A percentile compares a stretch with the other conserved stretches of the same genome.
These are phyloP conservation scores for Pseudogymnoascus sp. DNA, from an alignment of 2,329 filamentous ascomycete genomes.

Conservation along the genomic window DNA sequence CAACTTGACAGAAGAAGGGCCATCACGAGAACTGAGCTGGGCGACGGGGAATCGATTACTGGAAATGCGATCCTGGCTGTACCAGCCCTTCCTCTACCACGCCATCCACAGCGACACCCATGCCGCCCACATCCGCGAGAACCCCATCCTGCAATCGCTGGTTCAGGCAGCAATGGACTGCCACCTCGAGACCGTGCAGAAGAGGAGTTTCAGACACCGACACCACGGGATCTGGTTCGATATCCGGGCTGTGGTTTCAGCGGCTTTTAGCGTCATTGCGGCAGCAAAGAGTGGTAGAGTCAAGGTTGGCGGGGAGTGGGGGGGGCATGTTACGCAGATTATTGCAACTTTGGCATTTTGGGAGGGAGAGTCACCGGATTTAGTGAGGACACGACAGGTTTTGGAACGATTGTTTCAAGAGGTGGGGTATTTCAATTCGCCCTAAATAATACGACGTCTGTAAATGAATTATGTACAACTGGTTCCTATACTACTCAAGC, in stretches of 20 bases:
- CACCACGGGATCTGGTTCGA: slow-evolving; percentile 28
- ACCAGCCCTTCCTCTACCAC: slow-evolving; percentile 26
- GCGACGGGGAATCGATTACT: slow-evolving; percentile 17
- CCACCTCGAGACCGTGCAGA: slow-evolving; percentile 21
- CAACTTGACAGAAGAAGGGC: slow-evolving; percentile 11
- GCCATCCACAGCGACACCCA: slow-evolving; percentile 17
- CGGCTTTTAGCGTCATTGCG: slow-evolving; percentile 3
- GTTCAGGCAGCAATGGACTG: slow-evolving; percentile 23
- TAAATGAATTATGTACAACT: not conserved
- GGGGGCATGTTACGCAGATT: not conserved
- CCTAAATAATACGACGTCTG: not conserved
- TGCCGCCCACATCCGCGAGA: not conserved
- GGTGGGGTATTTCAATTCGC: not conserved
- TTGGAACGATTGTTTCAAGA: not conserved
- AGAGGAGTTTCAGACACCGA: slow-evolving; percentile 21
- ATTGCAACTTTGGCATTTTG: not conserved
- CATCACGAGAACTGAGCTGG: slow-evolving; percentile 23
- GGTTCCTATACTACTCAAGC: not conserved
- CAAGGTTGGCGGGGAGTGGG: not conserved
- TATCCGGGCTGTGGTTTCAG: slow-evolving; percentile 14
- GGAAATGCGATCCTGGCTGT: slow-evolving; percentile 25
- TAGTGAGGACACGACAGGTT: not conserved
- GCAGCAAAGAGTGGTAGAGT: slow-evolving; percentile 6
- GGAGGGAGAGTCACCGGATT: not conserved
- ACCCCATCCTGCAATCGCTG: slow-evolving; percentile 13